Evolutionary conservation across 1,284 basidiomycete genomes (phyloP), one percentile per base, ranked within the genome.

Genomic region (Mrakiaceae sp.): DNA sequence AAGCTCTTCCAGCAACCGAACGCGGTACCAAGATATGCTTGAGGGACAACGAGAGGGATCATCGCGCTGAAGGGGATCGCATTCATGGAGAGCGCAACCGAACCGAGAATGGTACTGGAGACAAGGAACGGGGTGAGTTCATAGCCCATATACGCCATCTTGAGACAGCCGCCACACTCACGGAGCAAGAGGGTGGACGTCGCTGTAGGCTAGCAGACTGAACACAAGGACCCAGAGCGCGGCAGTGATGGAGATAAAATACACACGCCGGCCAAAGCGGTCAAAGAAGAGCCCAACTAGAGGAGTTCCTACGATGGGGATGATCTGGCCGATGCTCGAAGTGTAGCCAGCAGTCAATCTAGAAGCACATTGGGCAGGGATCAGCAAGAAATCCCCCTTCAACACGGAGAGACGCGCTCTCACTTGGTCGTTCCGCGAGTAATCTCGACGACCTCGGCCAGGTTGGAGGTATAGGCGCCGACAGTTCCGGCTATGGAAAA

Each of bases 1-100:
- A 75, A 73, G 4, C 75, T 71, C 66, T 78, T 77, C 75, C 76
- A 79, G n/a, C 78, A 69, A 1, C 78, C 78, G 54, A 76, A 78
- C 0, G 77, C 78, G 0, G 75, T 76, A 2, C 78, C 78, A n/a
- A 79, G 69, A 12, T 75, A 70, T 6, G 69, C 66, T 59, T 78
- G 75, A 0, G 72, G 72, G 0, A 78, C 73, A 14, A 79, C 68
- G 5, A 79, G 70, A 0, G 78, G 78, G 40, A 79, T 76, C 2
- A 73, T 72, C 2, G 75, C 74, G 64, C 75, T 72, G 69, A 77
- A 78, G 0, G 75, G 73, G 42, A 78, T 70, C 39, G 73, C 72
- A 69, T 78, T 77, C 66, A 72, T 71, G 2, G 72, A 67, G n/a
- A 75, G 69, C 1, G 75, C 77, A 16, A 78, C 69, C 3, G 73